phyloP scores from a whole-genome alignment of 2,329 filamentous ascomycete genomes.

The Sclerotinia glacialis region DNA sequence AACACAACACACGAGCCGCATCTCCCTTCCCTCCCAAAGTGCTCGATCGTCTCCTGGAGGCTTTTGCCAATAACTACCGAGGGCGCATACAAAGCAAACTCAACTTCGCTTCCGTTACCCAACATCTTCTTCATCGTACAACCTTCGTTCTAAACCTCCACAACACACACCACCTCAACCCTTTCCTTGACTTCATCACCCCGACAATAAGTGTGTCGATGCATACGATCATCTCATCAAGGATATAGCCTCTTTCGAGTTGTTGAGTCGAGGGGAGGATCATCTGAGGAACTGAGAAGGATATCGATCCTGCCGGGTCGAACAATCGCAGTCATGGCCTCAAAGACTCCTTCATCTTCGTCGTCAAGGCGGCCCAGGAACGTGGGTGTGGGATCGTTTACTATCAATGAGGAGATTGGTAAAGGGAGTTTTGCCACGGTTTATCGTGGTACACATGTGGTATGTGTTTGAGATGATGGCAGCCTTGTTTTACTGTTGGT shows the following conservation, averaged over 20 bases:
- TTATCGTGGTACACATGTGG: conserved; percentile 81
- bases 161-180: conserved; percentile 21
- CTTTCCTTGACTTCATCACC: conserved; percentile 9
- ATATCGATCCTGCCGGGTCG: conserved; percentile 24
- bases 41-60: background rate
- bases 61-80: conserved; percentile 7
- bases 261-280: conserved; percentile 36
- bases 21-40: background rate
- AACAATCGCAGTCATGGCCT: conserved; percentile 40
- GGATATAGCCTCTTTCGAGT: conserved; percentile 39
- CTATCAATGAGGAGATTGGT: conserved; percentile 84
- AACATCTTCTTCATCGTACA: conserved; percentile 13
- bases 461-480: conserved; percentile 46
- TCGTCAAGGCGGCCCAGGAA: conserved; percentile 43
- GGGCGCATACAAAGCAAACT: conserved; percentile 12
- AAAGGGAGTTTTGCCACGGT: conserved; percentile 98
- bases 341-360: conserved; percentile 44
- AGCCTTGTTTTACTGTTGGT: background rate
- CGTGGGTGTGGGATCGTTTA: conserved; percentile 67
- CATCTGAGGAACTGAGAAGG: conserved; percentile 23
- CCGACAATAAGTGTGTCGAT: conserved; percentile 36
- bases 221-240: conserved; percentile 40
- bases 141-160: conserved; percentile 15
- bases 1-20: conserved; percentile 13
- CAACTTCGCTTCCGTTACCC: conserved; percentile 16